Percentiles rank a stretch among this genome's conserved stretches.
Evolutionary conservation across 2,329 filamentous ascomycete species (phyloP).

Genomic region (Periconia sp.): DNA sequence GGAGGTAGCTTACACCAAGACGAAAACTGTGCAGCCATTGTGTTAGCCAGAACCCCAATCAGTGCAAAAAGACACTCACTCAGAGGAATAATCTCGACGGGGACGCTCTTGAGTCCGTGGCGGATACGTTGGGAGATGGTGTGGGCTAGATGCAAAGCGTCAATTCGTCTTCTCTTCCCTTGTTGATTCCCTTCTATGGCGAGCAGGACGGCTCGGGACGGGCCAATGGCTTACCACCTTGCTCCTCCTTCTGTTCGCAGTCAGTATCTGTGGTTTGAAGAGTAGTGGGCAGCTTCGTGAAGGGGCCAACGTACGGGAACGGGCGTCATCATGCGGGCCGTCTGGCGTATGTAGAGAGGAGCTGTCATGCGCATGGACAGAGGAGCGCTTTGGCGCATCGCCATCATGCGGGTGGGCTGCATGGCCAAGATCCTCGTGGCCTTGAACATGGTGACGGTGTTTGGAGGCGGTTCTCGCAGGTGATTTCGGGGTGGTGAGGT

Average conservation of each 20-base stretch:
- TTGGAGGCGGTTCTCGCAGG: conserved; percentile 25
- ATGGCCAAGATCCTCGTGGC: conserved; percentile 43
- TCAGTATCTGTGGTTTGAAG: conserved; percentile 41
- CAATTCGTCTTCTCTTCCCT: background rate
- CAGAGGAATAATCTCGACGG: conserved; percentile 90
- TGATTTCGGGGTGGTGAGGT: conserved; percentile 9
- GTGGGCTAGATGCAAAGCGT: conserved; percentile 66
- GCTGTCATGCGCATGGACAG: conserved; percentile 49
- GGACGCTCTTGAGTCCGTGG: conserved; percentile 77
- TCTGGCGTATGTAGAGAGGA: conserved; percentile 41
- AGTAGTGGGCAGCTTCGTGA: background rate
- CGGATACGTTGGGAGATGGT: conserved; percentile 95
- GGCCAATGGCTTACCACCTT: conserved; percentile 57
- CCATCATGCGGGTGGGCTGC: conserved; percentile 46
- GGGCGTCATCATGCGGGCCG: conserved; percentile 59
- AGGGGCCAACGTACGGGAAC: conserved; percentile 65
- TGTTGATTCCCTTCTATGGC: conserved; percentile 18
- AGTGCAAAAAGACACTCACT: conserved; percentile 60
- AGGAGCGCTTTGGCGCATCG: conserved; percentile 41
- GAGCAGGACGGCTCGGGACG: conserved; percentile 4
- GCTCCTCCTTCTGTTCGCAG: conserved; percentile 61
- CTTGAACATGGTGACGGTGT: conserved; percentile 32
- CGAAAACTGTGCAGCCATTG: conserved; percentile 63
- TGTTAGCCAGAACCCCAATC: background rate
- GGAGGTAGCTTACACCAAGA: conserved; percentile 69